phyloP scores from a whole-genome alignment of 495 filamentous ascomycete genomes.

The Penicillium waksmanii region DNA sequence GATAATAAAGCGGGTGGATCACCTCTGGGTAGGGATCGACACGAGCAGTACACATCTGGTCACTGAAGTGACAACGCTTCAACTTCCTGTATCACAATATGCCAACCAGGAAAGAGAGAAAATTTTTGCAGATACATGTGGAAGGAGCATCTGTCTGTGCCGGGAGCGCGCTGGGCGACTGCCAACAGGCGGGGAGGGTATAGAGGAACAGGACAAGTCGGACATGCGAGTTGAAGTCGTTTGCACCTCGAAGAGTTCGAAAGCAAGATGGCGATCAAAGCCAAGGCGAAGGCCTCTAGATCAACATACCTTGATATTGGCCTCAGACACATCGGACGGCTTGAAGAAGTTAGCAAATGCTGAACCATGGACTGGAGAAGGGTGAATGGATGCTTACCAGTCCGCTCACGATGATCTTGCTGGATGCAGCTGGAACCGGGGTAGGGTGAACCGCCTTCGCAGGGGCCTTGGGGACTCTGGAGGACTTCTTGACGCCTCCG shows the following conservation, averaged over 20 bases:
- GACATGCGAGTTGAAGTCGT: slow-evolving; percentile 38
- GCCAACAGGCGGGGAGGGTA: slow-evolving; percentile 20
- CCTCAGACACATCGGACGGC: slow-evolving; percentile 93
- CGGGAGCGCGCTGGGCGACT: slow-evolving; percentile 26
- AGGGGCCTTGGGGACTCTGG: slow-evolving; percentile 62
- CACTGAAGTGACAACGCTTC: slow-evolving; percentile 50
- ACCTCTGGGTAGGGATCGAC: slow-evolving; percentile 18
- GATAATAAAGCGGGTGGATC: slow-evolving; percentile 27
- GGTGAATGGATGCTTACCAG: slow-evolving; percentile 67
- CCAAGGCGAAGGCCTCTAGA: slow-evolving; percentile 59
- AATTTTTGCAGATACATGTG: slow-evolving; percentile 31
- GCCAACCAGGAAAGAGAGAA: slow-evolving; percentile 31
- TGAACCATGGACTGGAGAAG: neutral
- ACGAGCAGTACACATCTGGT: slow-evolving; percentile 27
- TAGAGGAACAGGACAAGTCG: slow-evolving; percentile 35
- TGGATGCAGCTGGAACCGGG: slow-evolving; percentile 62
- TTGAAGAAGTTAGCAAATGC: slow-evolving; percentile 57
- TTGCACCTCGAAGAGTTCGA: slow-evolving; percentile 50
- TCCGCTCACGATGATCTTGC: slow-evolving; percentile 98
- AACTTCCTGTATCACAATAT: slow-evolving; percentile 47
- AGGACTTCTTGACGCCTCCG: slow-evolving; percentile 85
- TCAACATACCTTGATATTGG: slow-evolving; percentile 99
- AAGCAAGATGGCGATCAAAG: slow-evolving; percentile 57
- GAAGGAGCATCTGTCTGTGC: slow-evolving; percentile 49
- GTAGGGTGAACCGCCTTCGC: slow-evolving; percentile 69